Conservation (phyloP, 441 rosid species). For the Arabidopsis lyrata region DNA sequence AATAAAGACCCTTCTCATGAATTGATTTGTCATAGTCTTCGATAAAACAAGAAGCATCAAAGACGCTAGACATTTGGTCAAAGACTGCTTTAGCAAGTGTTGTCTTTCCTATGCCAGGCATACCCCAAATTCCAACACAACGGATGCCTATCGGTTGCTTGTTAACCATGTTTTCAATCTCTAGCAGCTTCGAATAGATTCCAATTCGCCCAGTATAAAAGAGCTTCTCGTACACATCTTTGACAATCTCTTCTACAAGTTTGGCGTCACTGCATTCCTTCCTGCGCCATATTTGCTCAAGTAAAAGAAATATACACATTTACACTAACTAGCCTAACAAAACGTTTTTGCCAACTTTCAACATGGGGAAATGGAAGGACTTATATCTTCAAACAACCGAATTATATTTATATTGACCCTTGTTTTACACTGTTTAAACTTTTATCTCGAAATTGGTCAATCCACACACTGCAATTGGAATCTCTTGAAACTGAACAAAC, state of each 20-base stretch:
- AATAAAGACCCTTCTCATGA: neutral
- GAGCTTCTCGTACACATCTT: slow-evolving; percentile 20
- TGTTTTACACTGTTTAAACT: too few species aligned
- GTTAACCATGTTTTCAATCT: slow-evolving; percentile 26
- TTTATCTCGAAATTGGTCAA: too few species aligned
- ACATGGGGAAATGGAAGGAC: neutral
- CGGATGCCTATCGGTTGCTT: slow-evolving; percentile 13
- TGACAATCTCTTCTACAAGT: slow-evolving; percentile 41
- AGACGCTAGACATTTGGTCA: slow-evolving; percentile 6
- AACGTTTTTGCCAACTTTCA: neutral
- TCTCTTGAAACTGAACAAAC: too few species aligned
- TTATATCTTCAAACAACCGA: neutral
- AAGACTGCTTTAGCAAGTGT: slow-evolving; percentile 37
- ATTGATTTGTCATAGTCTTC: neutral
- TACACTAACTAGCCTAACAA: too few species aligned
- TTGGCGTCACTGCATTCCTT: slow-evolving; percentile 39
- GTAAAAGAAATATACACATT: slow-evolving; percentile 3
- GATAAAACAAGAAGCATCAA: slow-evolving; percentile 34
- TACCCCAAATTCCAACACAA: slow-evolving; percentile 48
- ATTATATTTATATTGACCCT: too few species aligned
- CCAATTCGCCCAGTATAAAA: neutral
- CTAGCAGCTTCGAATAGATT: slow-evolving; percentile 8
- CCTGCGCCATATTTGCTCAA: slow-evolving; percentile 33
- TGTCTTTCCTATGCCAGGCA: slow-evolving; percentile 50
- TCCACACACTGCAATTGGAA: too few species aligned